phyloP scores from a whole-genome alignment of 352 stramenopile species.

The Globisporangium cystogenes region DNA sequence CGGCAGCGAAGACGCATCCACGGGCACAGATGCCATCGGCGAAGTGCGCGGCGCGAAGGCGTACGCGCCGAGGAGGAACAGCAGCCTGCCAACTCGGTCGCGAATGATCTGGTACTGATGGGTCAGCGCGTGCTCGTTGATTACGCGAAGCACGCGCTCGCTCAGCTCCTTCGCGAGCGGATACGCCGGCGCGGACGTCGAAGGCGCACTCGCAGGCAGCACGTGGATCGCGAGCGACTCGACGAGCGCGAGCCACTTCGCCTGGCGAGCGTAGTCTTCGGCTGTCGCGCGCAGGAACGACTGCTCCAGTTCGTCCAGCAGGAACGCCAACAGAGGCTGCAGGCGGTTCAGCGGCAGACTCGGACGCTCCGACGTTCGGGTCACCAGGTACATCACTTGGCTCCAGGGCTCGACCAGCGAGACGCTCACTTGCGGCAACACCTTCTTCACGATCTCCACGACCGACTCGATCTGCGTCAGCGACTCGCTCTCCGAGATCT shows the following conservation, averaged over 20 bases:
- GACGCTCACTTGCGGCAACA: conserved; percentile 52
- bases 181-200: background rate
- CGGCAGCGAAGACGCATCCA: conserved; percentile 10
- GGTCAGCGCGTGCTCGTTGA: conserved; percentile 40
- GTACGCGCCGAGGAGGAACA: conserved; percentile 46
- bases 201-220: conserved; percentile 17
- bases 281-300: conserved; percentile 48
- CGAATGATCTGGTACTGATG: conserved; percentile 83
- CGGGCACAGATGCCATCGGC: conserved; percentile 1
- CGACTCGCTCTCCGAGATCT: conserved; percentile 18
- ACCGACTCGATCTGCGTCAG: conserved; percentile 14
- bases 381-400: conserved; percentile 48
- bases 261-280: conserved; percentile 68
- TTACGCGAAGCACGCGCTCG: conserved; percentile 27
- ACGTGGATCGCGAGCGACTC: conserved; percentile 50
- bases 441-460: conserved; percentile 30
- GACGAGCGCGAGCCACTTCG: conserved; percentile 62
- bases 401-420: conserved; percentile 50
- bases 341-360: conserved; percentile 18
- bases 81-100: conserved; percentile 44
- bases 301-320: conserved; percentile 46
- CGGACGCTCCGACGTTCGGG: conserved; percentile 21
- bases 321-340: conserved; percentile 18
- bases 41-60: conserved; percentile 7
- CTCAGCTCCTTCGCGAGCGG: conserved; percentile 19